Evolutionary conservation across 2,329 filamentous ascomycete genomes (phyloP), one percentile per base, ranked within the genome.

Genomic region (Ceratocystis colombiana): DNA sequence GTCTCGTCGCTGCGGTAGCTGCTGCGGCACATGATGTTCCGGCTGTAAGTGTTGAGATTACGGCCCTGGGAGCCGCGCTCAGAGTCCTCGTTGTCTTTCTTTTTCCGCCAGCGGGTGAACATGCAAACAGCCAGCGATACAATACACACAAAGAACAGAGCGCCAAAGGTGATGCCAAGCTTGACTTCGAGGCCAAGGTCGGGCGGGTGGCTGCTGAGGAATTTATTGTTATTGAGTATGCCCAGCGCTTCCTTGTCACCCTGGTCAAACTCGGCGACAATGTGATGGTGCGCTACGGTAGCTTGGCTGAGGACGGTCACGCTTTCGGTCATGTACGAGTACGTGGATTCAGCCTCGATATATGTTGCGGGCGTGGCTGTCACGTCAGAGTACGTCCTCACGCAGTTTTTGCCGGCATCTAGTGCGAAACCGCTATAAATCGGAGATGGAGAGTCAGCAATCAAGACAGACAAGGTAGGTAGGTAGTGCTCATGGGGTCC

Each of bases 181-280:
- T 67, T 68, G 15, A 64, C 65, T 30, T 63, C 61, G 33, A 68
- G 64, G 20, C 66, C 22, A 1, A 70, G 67, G n/a, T 64, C 59
- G 41, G 37, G 61, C 4, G 64, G 48, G n/a, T 55, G 62, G 15
- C 41, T 64, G 20, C 50, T 59, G 25, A 30, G 37, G 57, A 66
- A 48, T n/a, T 64, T 71, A 15, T 73, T 71, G 25, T 75, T 72
- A 44, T 76, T 73, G 3, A 73, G 71, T 0, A 76, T 67, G 8
- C 75, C 74, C 3, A 77, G 70, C 10, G 70, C 68, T 37, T 71
- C 71, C 62, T 74, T 75, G 66, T 77, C 75, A 6, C 70, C 69
- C n/a, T 74, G 73, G 55, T 72, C 72, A 67, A 76, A 77, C n/a
- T 76, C 71, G 2, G 75, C 75, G 20, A 73, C 72, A 44, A 77